Evolutionary conservation across 2,329 filamentous ascomycete genomes (phyloP), one percentile per base, ranked within the genome.

Genomic region (Colletotrichum siamense): DNA sequence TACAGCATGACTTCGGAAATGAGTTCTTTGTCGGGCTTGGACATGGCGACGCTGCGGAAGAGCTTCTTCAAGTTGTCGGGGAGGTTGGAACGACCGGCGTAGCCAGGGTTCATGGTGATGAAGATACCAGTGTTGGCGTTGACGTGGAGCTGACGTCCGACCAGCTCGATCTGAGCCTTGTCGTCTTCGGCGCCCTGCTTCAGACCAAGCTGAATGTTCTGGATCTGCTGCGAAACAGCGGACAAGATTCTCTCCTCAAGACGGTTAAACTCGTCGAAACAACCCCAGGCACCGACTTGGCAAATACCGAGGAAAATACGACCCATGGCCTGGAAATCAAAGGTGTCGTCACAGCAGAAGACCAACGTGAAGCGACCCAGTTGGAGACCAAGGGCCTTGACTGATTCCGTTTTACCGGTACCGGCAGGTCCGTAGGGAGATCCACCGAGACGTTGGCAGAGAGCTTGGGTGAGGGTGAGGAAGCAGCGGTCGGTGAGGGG

Each of bases 1-100:
- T 98, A 99, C 44, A 99, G 92, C 98, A 99, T 99, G 81, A 99
- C 97, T 88, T 99, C 97, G 44, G 97, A 96, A 86, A 99, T 99
- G 74, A 99, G 94, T 85, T 99, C 98, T 86, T 99, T 99, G 89
- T 99, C 98, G 1, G 97, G 97, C 86, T 99, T 99, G 13, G 97
- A 99, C 97, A 99, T 99, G 78, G 97, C 97, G 68, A 99, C 96
- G 82, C 97, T 99, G 83, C 98, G 94, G 92, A 99, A 99, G 55
- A 99, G 89, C 87, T 99, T 99, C 92, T 99, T 99, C 88, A 99
- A 86, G 84, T 99, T 99, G 87, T 99, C 97, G 3, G 97, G 97
- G 82, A 99, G 88, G 86, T 99, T 99, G 66, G 97, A 99, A 86
- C 97, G 95, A 73, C 97, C 97, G 69, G 97, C 97, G 86, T 99